Evolutionary conservation across 139 green algal species (phyloP).

Genomic region (Volvox reticuliferus): DNA sequence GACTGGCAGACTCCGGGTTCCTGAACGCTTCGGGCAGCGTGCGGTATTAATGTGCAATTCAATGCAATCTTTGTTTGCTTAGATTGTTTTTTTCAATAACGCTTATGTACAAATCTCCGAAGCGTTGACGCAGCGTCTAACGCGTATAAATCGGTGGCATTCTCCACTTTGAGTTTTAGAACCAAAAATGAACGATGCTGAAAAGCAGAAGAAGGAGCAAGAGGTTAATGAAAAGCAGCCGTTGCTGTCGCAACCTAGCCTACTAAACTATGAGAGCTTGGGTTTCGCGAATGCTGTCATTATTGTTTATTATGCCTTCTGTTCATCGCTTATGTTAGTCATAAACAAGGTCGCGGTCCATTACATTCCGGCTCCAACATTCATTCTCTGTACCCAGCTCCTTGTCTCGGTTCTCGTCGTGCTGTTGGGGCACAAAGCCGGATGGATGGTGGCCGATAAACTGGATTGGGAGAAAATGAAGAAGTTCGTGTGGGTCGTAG

Average conservation of each 20-base stretch:
- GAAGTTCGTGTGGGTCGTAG: constrained; percentile 43
- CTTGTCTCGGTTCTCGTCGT: constrained; percentile 36
- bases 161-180: no score
- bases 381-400: constrained; percentile 55
- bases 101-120: no score
- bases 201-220: neutral
- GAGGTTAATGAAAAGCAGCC: constrained; percentile 2
- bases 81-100: no score
- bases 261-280: neutral
- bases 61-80: no score
- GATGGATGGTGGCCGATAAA: constrained; percentile 42
- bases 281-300: neutral
- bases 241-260: neutral
- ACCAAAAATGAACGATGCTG: neutral
- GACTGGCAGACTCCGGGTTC: no score
- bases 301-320: constrained; percentile 31
- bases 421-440: neutral
- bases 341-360: constrained; percentile 61
- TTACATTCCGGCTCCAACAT: constrained; percentile 41
- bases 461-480: constrained; percentile 55
- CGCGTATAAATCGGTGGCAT: no score
- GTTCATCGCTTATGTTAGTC: constrained; percentile 19
- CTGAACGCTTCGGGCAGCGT: no score
- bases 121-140: no score
- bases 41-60: no score